A percentile compares a stretch with the other conserved stretches of the same genome.
phyloP scores from a whole-genome alignment of 192 early-diverging fungal genomes.

The Mortierella claussenii region DNA sequence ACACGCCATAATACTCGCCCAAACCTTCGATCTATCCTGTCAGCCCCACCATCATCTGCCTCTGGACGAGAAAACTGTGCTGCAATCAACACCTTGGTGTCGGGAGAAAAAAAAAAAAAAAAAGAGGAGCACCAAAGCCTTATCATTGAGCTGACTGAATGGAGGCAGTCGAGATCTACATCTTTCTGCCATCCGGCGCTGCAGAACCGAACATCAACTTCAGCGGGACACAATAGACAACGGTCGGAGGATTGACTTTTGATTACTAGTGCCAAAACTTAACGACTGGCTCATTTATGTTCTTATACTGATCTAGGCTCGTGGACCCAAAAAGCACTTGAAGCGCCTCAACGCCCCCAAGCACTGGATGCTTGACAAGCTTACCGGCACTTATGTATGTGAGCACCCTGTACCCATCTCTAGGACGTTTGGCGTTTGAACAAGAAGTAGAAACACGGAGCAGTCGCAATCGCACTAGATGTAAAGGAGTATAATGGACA shows the following conservation, averaged over 20 bases:
- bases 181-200: too few species aligned
- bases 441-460: too few species aligned
- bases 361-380: slow-evolving; percentile 99
- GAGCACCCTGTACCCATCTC: neutral
- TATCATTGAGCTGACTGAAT: too few species aligned
- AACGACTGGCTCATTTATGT: slow-evolving; percentile 1
- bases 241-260: neutral
- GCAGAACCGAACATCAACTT: neutral
- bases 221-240: neutral
- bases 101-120: neutral
- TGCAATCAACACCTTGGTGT: neutral
- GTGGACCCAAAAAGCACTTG: slow-evolving; percentile 99
- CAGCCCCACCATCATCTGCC: neutral
- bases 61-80: too few species aligned
- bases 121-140: neutral
- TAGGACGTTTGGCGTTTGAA: neutral
- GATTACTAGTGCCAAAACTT: slow-evolving; percentile 16
- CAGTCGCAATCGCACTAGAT: too few species aligned
- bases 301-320: slow-evolving; percentile 66
- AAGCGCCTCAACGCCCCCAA: slow-evolving; percentile 99
- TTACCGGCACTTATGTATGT: slow-evolving; percentile 93
- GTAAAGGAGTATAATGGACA: too few species aligned
- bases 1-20: neutral
- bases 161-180: too few species aligned
- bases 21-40: slow-evolving; percentile 16